Percentiles rank a stretch among this genome's conserved stretches.
Evolutionary conservation across 2,329 filamentous ascomycete genomes (phyloP).

Genomic region (Sclerotinia spermophila): DNA sequence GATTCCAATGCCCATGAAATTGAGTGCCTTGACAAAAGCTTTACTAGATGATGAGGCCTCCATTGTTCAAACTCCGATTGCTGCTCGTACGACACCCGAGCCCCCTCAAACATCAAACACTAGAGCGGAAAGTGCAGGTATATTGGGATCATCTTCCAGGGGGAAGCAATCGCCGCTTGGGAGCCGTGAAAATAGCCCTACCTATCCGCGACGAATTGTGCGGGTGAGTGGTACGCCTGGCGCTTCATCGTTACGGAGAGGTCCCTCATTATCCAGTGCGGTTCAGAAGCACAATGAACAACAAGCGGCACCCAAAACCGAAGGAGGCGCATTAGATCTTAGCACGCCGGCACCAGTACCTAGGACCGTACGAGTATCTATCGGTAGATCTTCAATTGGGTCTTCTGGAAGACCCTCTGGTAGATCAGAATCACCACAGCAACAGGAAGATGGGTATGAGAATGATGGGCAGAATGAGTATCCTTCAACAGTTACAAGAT

Average conservation of each 20-base stretch:
- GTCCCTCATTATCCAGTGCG: slow-evolving; percentile 32
- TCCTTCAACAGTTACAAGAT: slow-evolving; percentile 47
- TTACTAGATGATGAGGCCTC: slow-evolving; percentile 61
- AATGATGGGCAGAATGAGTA: slow-evolving; percentile 30
- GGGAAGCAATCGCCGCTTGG: slow-evolving; percentile 21
- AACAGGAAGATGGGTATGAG: slow-evolving; percentile 27
- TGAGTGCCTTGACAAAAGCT: slow-evolving; percentile 88
- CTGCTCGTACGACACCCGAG: slow-evolving; percentile 24
- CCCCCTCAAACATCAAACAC: slow-evolving; percentile 21
- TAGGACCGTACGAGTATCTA: slow-evolving; percentile 33
- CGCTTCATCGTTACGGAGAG: slow-evolving; percentile 30
- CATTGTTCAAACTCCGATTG: slow-evolving; percentile 29
- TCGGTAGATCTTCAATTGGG: slow-evolving; percentile 30
- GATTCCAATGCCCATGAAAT: slow-evolving; percentile 81
- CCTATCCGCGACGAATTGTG: slow-evolving; percentile 33
- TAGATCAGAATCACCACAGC: slow-evolving; percentile 28
- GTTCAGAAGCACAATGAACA: slow-evolving; percentile 29
- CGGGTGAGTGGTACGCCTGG: slow-evolving; percentile 37
- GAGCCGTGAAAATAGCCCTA: slow-evolving; percentile 29
- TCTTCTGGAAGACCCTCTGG: slow-evolving; percentile 32
- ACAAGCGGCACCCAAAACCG: slow-evolving; percentile 22
- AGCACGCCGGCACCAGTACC: slow-evolving; percentile 35
- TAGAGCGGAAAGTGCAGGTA: slow-evolving; percentile 23
- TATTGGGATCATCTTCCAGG: slow-evolving; percentile 9
- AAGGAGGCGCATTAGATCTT: slow-evolving; percentile 34